Base-by-base conservation (phyloP, 352 stramenopile species). In the Phytophthora hibernalis region DNA sequence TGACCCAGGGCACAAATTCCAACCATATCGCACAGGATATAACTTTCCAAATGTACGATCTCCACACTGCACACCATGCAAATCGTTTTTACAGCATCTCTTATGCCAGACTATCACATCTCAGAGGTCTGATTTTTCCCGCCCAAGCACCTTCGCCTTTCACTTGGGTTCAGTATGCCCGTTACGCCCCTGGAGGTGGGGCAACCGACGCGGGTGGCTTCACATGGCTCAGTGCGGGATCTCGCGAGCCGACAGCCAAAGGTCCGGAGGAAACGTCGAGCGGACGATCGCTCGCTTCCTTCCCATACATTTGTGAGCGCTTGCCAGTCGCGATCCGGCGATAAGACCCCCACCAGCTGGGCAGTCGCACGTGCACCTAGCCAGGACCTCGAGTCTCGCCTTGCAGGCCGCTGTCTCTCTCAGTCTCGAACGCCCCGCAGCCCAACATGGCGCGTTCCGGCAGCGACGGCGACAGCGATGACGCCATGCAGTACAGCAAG, bases 391-490 rank as follows among this genome's bases (percentile, higher is more conserved):
- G 43, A 30, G 38, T 21, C 66, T 66, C 48, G 28, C 40, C 33
- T 44, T 55, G 37, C 5, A 31, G 30, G 18, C 35, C 35, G 51
- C 57, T 66, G 52, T 64, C 70, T 74, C 65, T 71, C 54, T 59
- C 71, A 79, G 57, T 79, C 71, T 65, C 60, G 20, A 79, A 79
- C 71, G 52, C 62, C 49, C 64, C 57, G 56, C 47, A 60, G 53
- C 48, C 28, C 55, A 80, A 37, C 51, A 82, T 84, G 76, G 72
- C 70, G 72, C 76, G 72, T 65, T 82, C 72, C 20, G 70, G 74
- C 57, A 86, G 77, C 54, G 83, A 79, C 38, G 70, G 62, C 18
- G 83, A 90, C 31, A 91, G 79, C 61, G 82, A 91, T 74, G 83
- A 91, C 65, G 68, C 66, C 28, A 62, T 79, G 64, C 77, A 85